phyloP scores from a whole-genome alignment of 345 rosid species.

The Rhodamnia argentea region DNA sequence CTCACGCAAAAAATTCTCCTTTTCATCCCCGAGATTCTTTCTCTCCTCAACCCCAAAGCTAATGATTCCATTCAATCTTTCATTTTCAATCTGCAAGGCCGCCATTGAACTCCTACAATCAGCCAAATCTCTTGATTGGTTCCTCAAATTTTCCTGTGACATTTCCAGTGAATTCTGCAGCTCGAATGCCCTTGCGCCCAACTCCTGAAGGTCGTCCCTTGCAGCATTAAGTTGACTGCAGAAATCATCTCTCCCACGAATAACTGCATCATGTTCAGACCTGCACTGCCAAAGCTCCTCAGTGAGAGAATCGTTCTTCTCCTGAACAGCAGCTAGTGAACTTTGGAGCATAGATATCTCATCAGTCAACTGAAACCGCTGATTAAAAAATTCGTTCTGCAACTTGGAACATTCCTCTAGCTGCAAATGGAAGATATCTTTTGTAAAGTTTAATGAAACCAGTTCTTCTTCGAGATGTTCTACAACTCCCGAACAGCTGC shows the following conservation, averaged over 20 bases:
- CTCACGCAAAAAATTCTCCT: slow-evolving; percentile 17
- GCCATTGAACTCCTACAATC: slow-evolving; percentile 30
- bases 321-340: slow-evolving; percentile 26
- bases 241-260: slow-evolving; percentile 34
- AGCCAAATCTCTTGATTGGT: slow-evolving; percentile 31
- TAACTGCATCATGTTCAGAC: slow-evolving; percentile 40
- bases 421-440: slow-evolving; percentile 49
- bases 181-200: slow-evolving; percentile 35
- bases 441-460: slow-evolving; percentile 32
- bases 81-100: slow-evolving; percentile 43
- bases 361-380: slow-evolving; percentile 22
- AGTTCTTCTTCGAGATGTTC: slow-evolving; percentile 58
- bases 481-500: slow-evolving; percentile 8
- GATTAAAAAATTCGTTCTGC: slow-evolving; percentile 31
- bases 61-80: slow-evolving; percentile 31
- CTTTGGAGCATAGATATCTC: slow-evolving; percentile 35
- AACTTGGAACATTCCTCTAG: slow-evolving; percentile 46
- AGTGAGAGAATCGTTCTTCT: slow-evolving; percentile 28
- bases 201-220: slow-evolving; percentile 39
- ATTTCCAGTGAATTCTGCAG: slow-evolving; percentile 51
- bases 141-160: slow-evolving; percentile 30
- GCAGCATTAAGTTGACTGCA: slow-evolving; percentile 31
- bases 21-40: slow-evolving; percentile 34
- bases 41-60: slow-evolving; percentile 40
- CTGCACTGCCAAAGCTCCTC: slow-evolving; percentile 49